These are phyloP conservation scores for Trichomonas gallinae DNA, from an alignment of 208 protist species.

Conservation along the genomic window DNA sequence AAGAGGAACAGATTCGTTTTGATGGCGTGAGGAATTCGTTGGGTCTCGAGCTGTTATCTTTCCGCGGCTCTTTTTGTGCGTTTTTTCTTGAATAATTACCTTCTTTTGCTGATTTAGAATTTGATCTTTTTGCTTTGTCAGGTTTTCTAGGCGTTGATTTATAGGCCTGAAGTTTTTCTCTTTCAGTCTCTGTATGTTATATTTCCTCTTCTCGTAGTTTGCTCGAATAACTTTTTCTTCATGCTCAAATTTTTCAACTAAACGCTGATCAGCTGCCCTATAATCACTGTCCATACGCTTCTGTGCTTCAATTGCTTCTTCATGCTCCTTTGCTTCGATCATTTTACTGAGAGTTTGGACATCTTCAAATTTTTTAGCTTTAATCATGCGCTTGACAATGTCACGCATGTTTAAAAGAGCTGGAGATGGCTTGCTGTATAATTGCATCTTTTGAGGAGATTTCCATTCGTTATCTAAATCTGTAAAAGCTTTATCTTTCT, in stretches of 20 bases:
- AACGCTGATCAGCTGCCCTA: neutral
- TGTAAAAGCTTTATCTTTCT: neutral
- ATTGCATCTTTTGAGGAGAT: neutral
- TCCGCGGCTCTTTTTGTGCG: neutral
- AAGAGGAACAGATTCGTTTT: neutral
- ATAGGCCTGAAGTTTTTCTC: neutral
- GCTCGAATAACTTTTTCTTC: neutral
- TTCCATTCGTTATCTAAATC: slow-evolving; percentile 9
- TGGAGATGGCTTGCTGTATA: slow-evolving; percentile 2
- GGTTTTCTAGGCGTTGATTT: neutral
- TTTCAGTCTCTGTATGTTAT: neutral
- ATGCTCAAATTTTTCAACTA: neutral
- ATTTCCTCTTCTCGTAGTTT: neutral
- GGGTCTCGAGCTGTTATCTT: neutral
- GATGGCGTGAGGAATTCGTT: neutral
- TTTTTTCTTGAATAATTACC: neutral
- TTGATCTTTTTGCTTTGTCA: neutral
- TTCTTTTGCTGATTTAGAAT: neutral
- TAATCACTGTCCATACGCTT: neutral
- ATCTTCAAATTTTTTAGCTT: neutral
- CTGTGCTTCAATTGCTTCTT: neutral
- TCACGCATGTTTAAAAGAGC: neutral
- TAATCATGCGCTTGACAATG: neutral
- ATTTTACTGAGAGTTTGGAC: neutral
- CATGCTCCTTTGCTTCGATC: neutral